phyloP scores from a whole-genome alignment of 2,329 filamentous ascomycete genomes.

The Pseudogymnoascus sp. region DNA sequence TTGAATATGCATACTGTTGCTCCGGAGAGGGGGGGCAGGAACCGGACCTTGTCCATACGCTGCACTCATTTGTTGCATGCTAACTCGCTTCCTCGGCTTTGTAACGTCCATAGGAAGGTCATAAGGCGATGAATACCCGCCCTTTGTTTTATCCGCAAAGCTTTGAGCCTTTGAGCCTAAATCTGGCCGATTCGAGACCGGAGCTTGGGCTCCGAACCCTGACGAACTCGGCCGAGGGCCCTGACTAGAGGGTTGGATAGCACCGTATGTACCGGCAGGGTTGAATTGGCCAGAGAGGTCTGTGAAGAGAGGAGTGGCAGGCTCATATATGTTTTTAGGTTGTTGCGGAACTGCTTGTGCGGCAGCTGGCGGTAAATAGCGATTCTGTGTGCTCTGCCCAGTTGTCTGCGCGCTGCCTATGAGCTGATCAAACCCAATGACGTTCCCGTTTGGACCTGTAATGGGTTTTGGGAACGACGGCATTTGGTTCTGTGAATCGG shows the following conservation, averaged over 20 bases:
- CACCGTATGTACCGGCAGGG: conserved; percentile 17
- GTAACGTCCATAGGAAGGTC: conserved; percentile 88
- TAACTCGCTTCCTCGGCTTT: conserved; percentile 58
- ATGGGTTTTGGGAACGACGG: conserved; percentile 24
- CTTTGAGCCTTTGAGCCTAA: conserved; percentile 59
- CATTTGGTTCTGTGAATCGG: conserved; percentile 21
- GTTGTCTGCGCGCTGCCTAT: conserved; percentile 13
- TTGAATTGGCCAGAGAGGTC: conserved; percentile 24
- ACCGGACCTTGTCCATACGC: conserved; percentile 20
- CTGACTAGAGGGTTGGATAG: not conserved
- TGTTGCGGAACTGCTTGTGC: conserved; percentile 8
- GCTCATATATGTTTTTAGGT: conserved; percentile 22
- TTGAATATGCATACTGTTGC: conserved; percentile 22
- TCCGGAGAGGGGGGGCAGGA: conserved; percentile 22
- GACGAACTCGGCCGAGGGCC: not conserved
- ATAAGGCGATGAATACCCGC: conserved; percentile 89
- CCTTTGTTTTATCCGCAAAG: conserved; percentile 84
- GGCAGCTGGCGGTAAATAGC: conserved; percentile 24
- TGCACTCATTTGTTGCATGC: conserved; percentile 38
- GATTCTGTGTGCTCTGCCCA: conserved; percentile 18
- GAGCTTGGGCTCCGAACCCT: conserved; percentile 21
- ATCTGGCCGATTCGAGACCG: conserved; percentile 32
- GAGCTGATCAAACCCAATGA: conserved; percentile 18
- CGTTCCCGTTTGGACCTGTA: conserved; percentile 28
- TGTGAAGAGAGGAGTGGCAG: conserved; percentile 25